These are phyloP conservation scores for Pythium coloratum DNA, from an alignment of 352 stramenopile genomes.

Conservation along the genomic window DNA sequence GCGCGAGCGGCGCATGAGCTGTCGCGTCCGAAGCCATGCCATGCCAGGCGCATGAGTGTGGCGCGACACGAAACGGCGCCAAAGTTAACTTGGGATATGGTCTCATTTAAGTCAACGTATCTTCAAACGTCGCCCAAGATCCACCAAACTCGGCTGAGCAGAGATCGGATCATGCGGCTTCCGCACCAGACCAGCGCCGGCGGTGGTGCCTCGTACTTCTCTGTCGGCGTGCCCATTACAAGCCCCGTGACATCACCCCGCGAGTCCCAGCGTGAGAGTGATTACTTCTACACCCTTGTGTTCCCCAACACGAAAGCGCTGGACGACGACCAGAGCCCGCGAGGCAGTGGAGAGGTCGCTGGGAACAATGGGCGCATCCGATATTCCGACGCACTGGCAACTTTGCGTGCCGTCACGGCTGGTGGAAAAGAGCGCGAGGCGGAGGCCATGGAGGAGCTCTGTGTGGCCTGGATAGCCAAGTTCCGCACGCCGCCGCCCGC, in stretches of 20 bases:
- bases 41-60: conserved; percentile 5
- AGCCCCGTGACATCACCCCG: conserved; percentile 53
- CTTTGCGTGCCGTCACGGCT: conserved; percentile 53
- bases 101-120: conserved; percentile 28
- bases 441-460: conserved; percentile 49
- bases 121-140: conserved; percentile 21
- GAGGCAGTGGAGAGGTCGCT: not conserved
- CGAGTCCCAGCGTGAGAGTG: conserved; percentile 25
- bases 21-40: conserved; percentile 22
- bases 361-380: conserved; percentile 35
- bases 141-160: not conserved
- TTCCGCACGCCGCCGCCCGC: conserved; percentile 58
- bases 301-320: conserved; percentile 48
- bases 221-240: conserved; percentile 41
- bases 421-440: conserved; percentile 44
- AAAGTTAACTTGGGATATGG: conserved; percentile 7
- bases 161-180: not conserved
- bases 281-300: conserved; percentile 76
- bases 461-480: conserved; percentile 55
- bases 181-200: not conserved
- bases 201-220: conserved; percentile 34
- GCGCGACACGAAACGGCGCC: conserved; percentile 13
- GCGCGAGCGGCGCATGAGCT: conserved; percentile 50
- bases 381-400: conserved; percentile 45
- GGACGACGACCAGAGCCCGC: conserved; percentile 2